Base-by-base conservation (phyloP, 306 rosid species). In the Spatholobus suberectus region DNA sequence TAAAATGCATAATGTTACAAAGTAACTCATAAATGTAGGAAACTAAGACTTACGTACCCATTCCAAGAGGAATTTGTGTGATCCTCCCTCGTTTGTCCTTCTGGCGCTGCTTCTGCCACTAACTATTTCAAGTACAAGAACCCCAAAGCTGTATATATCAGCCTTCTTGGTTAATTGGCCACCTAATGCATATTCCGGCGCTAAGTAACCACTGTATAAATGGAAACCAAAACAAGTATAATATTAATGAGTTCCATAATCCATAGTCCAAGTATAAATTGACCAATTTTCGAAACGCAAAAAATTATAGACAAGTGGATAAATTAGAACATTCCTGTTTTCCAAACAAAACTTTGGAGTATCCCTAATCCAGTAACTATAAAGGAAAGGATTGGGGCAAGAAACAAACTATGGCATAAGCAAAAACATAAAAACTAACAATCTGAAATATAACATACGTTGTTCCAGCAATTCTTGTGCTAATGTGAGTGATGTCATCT, bases 381-480 rank as follows among this genome's bases (percentile, higher is more conserved):
- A 58, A 35, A 59, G 44, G 3, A 14, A 11, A 51, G 54, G 14
- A 23, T 65, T 49, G 41, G 27, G 37, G 34, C 15, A 80, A 66
- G 27, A 34, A 46, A 34, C 29, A 55, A 73, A 18, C 34, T 77
- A 49, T 8, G 58, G 46, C 32, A 20, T 65, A 59, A 52, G 68
- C 15, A 32, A 82, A 77, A 54, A 61, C 38, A 61, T 43, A 55
- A 34, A n/a, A 77, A 77, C 81, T 5, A 26, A 74, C 58, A 82
- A 90, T 79, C 65, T 7, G 79, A 77, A 73, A 70, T 73, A 73
- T 63, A 8, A 66, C 92, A 21, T 96, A 96, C 99, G 93, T 94
- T 80, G 99, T 96, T 82, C 99, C 99, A 0, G 99, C 98, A 76
- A 96, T 96, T 89, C 91, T 92, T 20, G 99, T 96, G 91, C 98